Evolutionary conservation across 2,329 filamentous ascomycete genomes (phyloP), one percentile per base, ranked within the genome.

Genomic region (Herpotrichia juniperi): DNA sequence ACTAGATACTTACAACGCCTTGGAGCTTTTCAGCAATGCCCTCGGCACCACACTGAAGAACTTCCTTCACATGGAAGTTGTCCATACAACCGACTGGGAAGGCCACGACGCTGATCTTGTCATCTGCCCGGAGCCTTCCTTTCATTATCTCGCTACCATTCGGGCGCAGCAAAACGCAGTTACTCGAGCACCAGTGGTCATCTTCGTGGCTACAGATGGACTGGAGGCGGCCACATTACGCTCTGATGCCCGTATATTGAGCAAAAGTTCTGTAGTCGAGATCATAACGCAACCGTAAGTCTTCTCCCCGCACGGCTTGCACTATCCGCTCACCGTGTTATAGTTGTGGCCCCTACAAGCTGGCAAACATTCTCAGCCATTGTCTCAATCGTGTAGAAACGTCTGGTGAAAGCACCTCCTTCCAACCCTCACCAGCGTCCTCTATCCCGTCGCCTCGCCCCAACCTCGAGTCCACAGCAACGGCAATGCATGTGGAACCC

Each of bases 271-370:
- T 8, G 64, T 71, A 2, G 68, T 71, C 0, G 69, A 73, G 42
- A 65, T 73, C 3, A 62, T 71, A 22, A 67, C 67, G 2, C 71
- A 73, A 26, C 71, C 71, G 64, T 71, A 45, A 59, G 67, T 63
- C 14, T 14, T 8, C 32, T 16, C 4, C 24, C 21, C 19, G 21
- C 19, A 22, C 10, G 32, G 22, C 37, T n/a, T 34, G 21, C 4
- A 28, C 1, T 17, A 21, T 34, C 16, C 34, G 16, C 43, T 42
- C 30, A 42, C 17, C 11, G 4, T 4, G 26, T 6, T 2, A 2
- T 30, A 70, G 67, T n/a, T 68, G 66, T 44, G 70, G 70, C 19
- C 68, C 70, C 4, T 59, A 63, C 30, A 73, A 73, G 39, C 37
- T 73, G 12, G 68, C 70, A 2, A 61, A 61, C 34, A 55, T 68